phyloP scores from a whole-genome alignment of 495 filamentous ascomycete genomes.

The Podospora fimiseda region DNA sequence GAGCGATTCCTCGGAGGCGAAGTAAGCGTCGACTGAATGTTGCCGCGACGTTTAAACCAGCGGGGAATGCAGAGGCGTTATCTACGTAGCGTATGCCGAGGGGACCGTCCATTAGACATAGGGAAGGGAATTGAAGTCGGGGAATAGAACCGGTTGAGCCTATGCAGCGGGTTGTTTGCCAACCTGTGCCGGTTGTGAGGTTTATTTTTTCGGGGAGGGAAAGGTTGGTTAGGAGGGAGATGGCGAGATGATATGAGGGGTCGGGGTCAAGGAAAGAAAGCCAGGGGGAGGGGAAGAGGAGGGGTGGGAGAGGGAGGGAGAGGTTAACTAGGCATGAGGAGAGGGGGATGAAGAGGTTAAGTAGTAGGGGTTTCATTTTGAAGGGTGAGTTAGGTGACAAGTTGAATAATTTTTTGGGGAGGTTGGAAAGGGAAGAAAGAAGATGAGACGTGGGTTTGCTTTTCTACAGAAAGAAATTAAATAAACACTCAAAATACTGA shows the following conservation, averaged over 20 bases:
- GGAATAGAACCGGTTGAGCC: conserved; percentile 59
- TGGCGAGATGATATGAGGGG: conserved; percentile 22
- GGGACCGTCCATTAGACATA: conserved; percentile 47
- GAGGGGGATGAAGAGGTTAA: too few species aligned
- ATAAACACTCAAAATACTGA: too few species aligned
- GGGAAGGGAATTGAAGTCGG: conserved; percentile 37
- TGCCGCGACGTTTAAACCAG: conserved; percentile 68
- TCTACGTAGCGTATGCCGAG: conserved; percentile 38
- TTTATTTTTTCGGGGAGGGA: conserved; percentile 81
- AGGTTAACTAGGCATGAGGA: not conserved
- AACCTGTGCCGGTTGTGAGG: conserved; percentile 70
- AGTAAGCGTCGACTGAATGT: conserved; percentile 64
- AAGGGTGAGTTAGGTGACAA: too few species aligned
- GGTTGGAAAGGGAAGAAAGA: too few species aligned
- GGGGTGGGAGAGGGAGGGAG: not conserved
- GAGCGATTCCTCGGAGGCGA: conserved; percentile 50
- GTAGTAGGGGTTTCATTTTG: too few species aligned
- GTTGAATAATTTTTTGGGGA: too few species aligned
- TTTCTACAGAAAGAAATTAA: too few species aligned
- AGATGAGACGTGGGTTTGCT: too few species aligned
- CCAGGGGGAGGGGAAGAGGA: not conserved
- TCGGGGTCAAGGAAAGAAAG: not conserved
- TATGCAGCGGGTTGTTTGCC: conserved; percentile 66
- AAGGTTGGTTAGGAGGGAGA: conserved; percentile 72
- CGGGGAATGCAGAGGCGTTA: conserved; percentile 56